Evolutionary conservation across 371 early-diverging fungal species (phyloP).

Genomic region (Mucor circinelloides): DNA sequence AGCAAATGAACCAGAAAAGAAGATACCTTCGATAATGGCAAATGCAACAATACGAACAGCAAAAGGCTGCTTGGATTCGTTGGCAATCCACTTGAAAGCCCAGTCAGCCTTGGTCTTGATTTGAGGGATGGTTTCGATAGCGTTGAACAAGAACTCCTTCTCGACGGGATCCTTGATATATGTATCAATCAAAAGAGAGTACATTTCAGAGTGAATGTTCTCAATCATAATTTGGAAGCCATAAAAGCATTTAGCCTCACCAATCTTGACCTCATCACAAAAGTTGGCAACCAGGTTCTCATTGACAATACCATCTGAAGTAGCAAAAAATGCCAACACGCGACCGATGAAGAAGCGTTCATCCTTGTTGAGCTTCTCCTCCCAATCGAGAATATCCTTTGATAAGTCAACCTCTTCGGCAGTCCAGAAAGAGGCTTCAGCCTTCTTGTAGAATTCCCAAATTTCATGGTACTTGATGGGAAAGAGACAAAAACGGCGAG

Average conservation of each 20-base stretch:
- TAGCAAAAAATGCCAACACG: slow-evolving; percentile 99
- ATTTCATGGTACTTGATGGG: slow-evolving; percentile 49
- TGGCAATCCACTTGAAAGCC: slow-evolving; percentile 96
- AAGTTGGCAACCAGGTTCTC: slow-evolving; percentile 98
- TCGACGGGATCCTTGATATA: slow-evolving; percentile 93
- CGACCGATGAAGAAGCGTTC: slow-evolving; percentile 97
- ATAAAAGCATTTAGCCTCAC: slow-evolving; percentile 98
- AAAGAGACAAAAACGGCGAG: slow-evolving; percentile 86
- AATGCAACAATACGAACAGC: slow-evolving; percentile 97
- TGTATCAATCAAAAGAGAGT: slow-evolving; percentile 98
- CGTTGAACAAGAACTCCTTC: slow-evolving; percentile 92
- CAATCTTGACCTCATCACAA: slow-evolving; percentile 96
- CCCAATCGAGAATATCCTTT: slow-evolving; percentile 95
- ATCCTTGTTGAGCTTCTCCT: slow-evolving; percentile 83
- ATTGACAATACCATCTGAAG: slow-evolving; percentile 99
- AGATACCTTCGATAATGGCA: slow-evolving; percentile 99
- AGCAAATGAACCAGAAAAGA: slow-evolving; percentile 99
- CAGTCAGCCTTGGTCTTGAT: slow-evolving; percentile 98
- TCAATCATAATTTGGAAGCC: slow-evolving; percentile 99
- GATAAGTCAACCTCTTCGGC: slow-evolving; percentile 98
- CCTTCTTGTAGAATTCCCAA: slow-evolving; percentile 99
- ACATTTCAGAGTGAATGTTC: slow-evolving; percentile 99
- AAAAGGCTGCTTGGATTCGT: slow-evolving; percentile 79
- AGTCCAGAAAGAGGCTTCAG: slow-evolving; percentile 99
- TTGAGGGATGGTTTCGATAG: slow-evolving; percentile 94